phyloP scores from a whole-genome alignment of 2,329 filamentous ascomycete species.

The Venturia pyrina region DNA sequence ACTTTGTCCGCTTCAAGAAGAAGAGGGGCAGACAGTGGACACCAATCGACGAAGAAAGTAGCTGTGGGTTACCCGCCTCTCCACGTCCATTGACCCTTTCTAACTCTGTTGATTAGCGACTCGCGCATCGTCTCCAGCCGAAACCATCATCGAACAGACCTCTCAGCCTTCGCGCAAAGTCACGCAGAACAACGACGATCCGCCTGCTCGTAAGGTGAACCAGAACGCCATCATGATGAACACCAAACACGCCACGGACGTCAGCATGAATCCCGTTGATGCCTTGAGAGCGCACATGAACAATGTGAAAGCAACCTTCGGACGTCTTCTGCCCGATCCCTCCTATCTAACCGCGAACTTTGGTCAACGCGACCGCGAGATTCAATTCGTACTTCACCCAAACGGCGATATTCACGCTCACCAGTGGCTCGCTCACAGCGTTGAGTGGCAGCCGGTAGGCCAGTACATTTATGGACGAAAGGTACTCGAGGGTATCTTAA shows the following conservation, averaged over 20 bases:
- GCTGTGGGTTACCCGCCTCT: background rate
- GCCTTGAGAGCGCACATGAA: slow-evolving; percentile 14
- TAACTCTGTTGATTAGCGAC: background rate
- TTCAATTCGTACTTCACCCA: slow-evolving; percentile 37
- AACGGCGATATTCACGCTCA: slow-evolving; percentile 39
- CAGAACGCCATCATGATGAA: background rate
- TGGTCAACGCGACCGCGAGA: slow-evolving; percentile 30
- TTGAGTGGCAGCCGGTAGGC: slow-evolving; percentile 36
- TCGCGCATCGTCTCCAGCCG: background rate
- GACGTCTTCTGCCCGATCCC: slow-evolving; percentile 30
- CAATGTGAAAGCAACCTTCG: slow-evolving; percentile 30
- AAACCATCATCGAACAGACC: background rate
- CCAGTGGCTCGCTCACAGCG: slow-evolving; percentile 32
- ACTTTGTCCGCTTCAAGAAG: slow-evolving; percentile 14
- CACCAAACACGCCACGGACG: background rate
- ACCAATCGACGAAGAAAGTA: slow-evolving; percentile 4
- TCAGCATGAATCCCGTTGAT: slow-evolving; percentile 6
- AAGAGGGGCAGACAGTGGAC: slow-evolving; percentile 2
- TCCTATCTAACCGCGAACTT: slow-evolving; percentile 25
- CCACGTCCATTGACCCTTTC: background rate
- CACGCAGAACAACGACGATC: background rate
- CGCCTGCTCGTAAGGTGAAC: background rate
- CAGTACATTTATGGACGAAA: slow-evolving; percentile 32
- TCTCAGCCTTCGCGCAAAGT: background rate
- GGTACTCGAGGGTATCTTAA: slow-evolving; percentile 34